These are phyloP conservation scores for Suhomyces canberraensis DNA, from an alignment of 805 yeast genomes.

Conservation along the genomic window DNA sequence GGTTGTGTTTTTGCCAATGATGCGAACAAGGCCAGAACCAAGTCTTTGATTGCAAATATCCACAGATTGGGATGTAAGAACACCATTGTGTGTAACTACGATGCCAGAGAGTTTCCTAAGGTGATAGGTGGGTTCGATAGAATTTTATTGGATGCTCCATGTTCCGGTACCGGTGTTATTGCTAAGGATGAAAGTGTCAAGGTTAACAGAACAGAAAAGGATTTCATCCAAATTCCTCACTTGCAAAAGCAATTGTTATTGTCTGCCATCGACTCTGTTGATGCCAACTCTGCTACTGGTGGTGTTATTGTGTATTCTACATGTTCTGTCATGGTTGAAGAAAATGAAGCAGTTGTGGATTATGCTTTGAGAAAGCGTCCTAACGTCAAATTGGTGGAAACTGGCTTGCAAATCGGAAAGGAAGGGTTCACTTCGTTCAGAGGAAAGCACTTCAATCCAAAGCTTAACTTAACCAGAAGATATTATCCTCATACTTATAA, in stretches of 20 bases:
- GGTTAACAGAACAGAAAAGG: conserved; percentile 90
- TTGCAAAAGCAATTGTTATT: conserved; percentile 89
- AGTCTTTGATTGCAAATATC: conserved; percentile 93
- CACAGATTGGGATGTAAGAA: conserved; percentile 96
- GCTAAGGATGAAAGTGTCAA: conserved; percentile 96
- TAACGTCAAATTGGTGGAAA: conserved; percentile 88
- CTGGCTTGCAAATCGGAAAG: conserved; percentile 90
- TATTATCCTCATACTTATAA: conserved; percentile 98
- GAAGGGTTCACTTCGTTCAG: conserved; percentile 92
- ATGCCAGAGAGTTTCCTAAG: conserved; percentile 97
- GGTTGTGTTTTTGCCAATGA: conserved; percentile 98
- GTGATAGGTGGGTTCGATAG: conserved; percentile 98
- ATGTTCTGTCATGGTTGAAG: conserved; percentile 97
- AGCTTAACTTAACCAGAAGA: conserved; percentile 79
- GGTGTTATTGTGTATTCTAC: conserved; percentile 96
- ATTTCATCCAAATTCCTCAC: conserved; percentile 94
- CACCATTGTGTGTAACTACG: conserved; percentile 95
- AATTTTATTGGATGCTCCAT: conserved; percentile 94
- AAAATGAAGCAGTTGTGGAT: conserved; percentile 97
- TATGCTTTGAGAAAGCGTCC: conserved; percentile 96
- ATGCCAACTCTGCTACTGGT: conserved; percentile 87
- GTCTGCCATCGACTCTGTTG: conserved; percentile 96
- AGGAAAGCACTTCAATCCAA: conserved; percentile 85
- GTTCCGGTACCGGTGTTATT: conserved; percentile 99
- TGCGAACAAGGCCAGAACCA: conserved; percentile 93